Evolutionary conservation across 1,284 basidiomycete genomes (phyloP), one percentile per base, ranked within the genome.

Genomic region (Cryptococcus floricola): DNA sequence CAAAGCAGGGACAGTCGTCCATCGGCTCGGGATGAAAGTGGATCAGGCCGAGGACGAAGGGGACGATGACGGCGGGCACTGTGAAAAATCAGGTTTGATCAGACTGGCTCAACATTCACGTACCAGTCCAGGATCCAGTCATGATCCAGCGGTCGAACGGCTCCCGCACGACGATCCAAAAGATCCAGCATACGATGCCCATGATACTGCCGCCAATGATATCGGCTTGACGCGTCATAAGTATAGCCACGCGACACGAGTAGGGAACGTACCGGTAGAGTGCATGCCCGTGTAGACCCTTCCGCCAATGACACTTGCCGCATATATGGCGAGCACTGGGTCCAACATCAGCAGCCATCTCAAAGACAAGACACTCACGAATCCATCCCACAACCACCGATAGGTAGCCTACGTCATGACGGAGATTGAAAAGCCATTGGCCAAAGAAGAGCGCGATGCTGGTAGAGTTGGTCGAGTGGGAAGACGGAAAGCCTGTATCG

Each of bases 1-100:
- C 95, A 74, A 97, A 98, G 77, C 95, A 98, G 0, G 95, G 96
- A 68, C 95, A 98, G 69, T 96, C 91, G 59, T 97, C 93, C 1
- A 96, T 86, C 0, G 91, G 90, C 68, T 93, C 88, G 0, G 94
- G 93, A 71, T 98, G 94, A 61, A 87, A 82, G 70, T 92, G 87
- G 5, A 96, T 87, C 44, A 90, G 77, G 2, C 90, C 78, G 9
- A 94, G 79, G 52, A 84, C 73, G 13, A 87, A 65, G 0, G 87
- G 83, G 13, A 91, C 79, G 31, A 87, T 76, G 19, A 85, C 80
- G 6, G 84, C 63, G 1, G 93, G 91, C 5, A 91, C 89, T 82
- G 65, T 6, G 23, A 14, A 4, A 23, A 25, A 16, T 50, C 31
- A 45, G 49, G 34, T 37, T 18, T 19, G 23, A 23, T 23, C 23